phyloP scores from a whole-genome alignment of 108 stramenopile genomes.

The Conticribra guillardii region DNA sequence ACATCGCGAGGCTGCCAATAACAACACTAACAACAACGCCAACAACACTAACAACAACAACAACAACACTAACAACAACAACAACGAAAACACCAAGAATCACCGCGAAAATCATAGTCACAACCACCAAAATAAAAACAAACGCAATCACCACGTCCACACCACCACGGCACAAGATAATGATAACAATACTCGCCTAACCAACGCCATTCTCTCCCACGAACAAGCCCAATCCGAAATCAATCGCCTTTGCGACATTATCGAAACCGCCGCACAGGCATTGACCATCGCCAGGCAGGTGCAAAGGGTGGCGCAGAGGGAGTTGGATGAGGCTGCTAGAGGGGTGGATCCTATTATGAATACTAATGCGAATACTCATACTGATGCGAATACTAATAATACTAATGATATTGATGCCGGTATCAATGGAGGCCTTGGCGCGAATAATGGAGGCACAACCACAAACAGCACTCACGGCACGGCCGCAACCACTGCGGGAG shows the following conservation, averaged over 20 bases:
- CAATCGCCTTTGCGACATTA: constrained; percentile 32
- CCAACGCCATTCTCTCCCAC: constrained; percentile 13
- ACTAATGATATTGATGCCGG: background rate
- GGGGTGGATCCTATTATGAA: background rate
- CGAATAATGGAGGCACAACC: too few relatives aligned
- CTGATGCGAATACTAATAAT: background rate
- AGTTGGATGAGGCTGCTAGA: constrained; percentile 34
- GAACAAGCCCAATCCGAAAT: constrained; percentile 37
- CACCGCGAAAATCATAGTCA: background rate
- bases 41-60: background rate
- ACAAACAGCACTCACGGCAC: too few relatives aligned
- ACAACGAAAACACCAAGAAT: background rate
- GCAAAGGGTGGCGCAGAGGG: constrained; percentile 22
- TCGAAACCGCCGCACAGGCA: constrained; percentile 32
- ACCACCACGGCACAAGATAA: background rate
- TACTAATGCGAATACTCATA: background rate
- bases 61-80: background rate
- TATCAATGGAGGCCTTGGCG: background rate
- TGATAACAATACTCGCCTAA: background rate
- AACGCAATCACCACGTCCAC: background rate
- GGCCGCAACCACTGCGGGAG: background rate
- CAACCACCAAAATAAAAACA: background rate
- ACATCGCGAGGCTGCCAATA: too few relatives aligned
- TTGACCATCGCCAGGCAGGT: constrained; percentile 18
- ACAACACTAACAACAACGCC: background rate